phyloP scores from a whole-genome alignment of 768 basidiomycete species.

The Scleroderma bovista region DNA sequence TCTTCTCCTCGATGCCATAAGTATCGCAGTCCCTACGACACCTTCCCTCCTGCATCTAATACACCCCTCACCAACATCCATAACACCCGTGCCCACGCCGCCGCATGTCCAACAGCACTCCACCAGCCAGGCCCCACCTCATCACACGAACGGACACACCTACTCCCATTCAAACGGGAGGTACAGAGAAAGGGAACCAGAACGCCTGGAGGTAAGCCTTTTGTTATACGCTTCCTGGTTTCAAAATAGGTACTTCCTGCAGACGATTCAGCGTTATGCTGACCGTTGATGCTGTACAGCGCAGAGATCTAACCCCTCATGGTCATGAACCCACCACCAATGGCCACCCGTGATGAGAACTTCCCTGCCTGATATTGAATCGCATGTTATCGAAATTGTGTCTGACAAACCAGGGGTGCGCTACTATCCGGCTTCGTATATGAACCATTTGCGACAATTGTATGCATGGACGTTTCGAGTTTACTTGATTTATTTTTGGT shows the following conservation, averaged over 20 bases:
- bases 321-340: slow-evolving; percentile 15
- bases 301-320: slow-evolving; percentile 17
- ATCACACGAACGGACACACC: slow-evolving; percentile 21
- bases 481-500: neutral
- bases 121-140: neutral
- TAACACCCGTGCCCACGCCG: slow-evolving; percentile 11
- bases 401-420: neutral
- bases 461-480: neutral
- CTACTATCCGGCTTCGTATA: neutral
- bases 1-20: slow-evolving; percentile 30
- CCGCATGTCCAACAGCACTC: slow-evolving; percentile 10
- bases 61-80: slow-evolving; percentile 21
- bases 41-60: slow-evolving; percentile 28
- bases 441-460: neutral
- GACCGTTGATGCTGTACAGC: slow-evolving; percentile 11
- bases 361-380: neutral
- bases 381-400: neutral
- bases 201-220: slow-evolving; percentile 13
- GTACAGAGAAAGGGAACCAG: slow-evolving; percentile 22
- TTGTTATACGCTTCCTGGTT: neutral
- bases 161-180: slow-evolving; percentile 23
- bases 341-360: slow-evolving; percentile 15
- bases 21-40: slow-evolving; percentile 26
- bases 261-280: slow-evolving; percentile 1
- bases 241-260: neutral